Evolutionary conservation across 768 basidiomycete genomes (phyloP).

Genomic region (Suillus paluster): DNA sequence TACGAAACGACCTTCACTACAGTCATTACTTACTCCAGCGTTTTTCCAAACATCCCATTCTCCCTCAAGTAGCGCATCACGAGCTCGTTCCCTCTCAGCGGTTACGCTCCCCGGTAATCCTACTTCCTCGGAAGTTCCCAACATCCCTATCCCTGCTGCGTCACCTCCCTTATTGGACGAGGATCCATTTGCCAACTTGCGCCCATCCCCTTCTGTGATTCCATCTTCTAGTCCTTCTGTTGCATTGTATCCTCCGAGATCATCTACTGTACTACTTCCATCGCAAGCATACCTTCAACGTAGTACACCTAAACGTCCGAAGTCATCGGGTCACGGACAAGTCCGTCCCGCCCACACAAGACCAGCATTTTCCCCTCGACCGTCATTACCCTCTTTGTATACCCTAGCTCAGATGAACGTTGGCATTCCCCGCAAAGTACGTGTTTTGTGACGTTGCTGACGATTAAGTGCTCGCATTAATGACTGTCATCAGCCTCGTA

Average conservation of each 20-base stretch:
- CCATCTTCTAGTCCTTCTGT: constrained; percentile 9
- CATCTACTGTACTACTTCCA: constrained; percentile 20
- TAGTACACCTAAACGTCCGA: constrained; percentile 28
- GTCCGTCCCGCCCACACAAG: constrained; percentile 45
- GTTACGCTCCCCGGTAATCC: background rate
- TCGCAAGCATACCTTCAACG: constrained; percentile 14
- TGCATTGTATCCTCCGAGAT: constrained; percentile 13
- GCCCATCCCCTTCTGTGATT: constrained; percentile 28
- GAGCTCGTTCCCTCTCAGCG: constrained; percentile 22
- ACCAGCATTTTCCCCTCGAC: constrained; percentile 44
- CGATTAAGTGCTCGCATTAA: constrained; percentile 4
- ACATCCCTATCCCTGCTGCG: constrained; percentile 9
- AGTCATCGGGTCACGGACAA: constrained; percentile 39
- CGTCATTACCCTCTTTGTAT: constrained; percentile 47
- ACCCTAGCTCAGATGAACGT: constrained; percentile 42
- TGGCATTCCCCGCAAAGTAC: constrained; percentile 43
- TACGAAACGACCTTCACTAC: constrained; percentile 57
- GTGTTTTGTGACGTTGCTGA: constrained; percentile 1
- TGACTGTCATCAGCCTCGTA: constrained; percentile 37
- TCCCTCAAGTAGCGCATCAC: constrained; percentile 23
- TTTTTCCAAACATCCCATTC: constrained; percentile 49
- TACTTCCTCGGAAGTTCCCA: constrained; percentile 5
- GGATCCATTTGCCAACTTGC: constrained; percentile 74
- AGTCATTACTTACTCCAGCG: constrained; percentile 45
- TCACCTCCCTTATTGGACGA: constrained; percentile 55